Base-by-base conservation (phyloP, 129 eudicot genomes). In the Logfia minima region DNA sequence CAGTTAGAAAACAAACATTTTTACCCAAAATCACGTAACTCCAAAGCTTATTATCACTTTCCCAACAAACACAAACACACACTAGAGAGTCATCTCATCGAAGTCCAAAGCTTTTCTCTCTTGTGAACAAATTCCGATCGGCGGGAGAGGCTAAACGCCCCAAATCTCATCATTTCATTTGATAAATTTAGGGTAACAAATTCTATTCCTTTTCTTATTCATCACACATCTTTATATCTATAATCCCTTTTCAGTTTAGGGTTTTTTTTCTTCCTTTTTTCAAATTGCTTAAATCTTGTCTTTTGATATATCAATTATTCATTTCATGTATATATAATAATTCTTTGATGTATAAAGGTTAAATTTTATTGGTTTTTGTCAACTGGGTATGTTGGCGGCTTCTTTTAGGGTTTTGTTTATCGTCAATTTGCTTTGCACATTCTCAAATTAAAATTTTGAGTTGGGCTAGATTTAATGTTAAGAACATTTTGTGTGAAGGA, bases 331-430 rank as follows among this genome's bases (percentile, higher is more conserved):
- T 8, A n/a, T 58, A n/a, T 21, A 22, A 29, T 19, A 39, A 71
- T 17, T 63, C 5, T 62, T 21, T 29, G 39, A 31, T 79, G 71
- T 23, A 45, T 32, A 32, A 71, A 71, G 51, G 16, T 71, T 23
- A 5, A 6, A 14, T 65, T 1, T 74, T 34, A 34, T 34, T 31
- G 51, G 23, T 48, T 79, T 0, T 26, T 34, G 0, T 17, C 37
- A 19, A 1, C 4, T 48, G 64, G 45, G 61, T 59, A 58, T 45
- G 77, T 7, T 72, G 83, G 74, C 83, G 83, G 83, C 78, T 72
- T 75, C 16, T 64, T 51, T 72, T 79, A 79, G 83, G 83, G 83
- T 72, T 79, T 35, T 72, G 31, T n/a, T 79, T 22, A 5, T 53
- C 7, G 28, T 72, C 73, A 64, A 22, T 32, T 32, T 51, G 9